Percentiles rank a stretch among this genome's conserved stretches.
phyloP scores from a whole-genome alignment of 2,329 filamentous ascomycete genomes.

The Colletotrichum shisoi region DNA sequence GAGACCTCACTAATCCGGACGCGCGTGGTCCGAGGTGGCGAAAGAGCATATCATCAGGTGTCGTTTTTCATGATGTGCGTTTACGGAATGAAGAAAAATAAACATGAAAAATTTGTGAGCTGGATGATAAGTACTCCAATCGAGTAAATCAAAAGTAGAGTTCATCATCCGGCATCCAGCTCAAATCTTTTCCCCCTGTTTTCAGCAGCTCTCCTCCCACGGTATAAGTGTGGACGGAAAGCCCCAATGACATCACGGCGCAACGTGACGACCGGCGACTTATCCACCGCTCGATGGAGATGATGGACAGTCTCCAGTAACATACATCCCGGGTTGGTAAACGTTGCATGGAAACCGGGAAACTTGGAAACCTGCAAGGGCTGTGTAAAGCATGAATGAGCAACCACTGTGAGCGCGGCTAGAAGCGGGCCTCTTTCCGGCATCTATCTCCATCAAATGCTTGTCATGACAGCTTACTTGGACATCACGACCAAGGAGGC shows the following conservation, averaged over 20 bases:
- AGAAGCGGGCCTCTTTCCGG: not conserved
- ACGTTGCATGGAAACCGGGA: too few relatives aligned
- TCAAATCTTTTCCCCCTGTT: not conserved
- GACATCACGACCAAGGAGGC: too few relatives aligned
- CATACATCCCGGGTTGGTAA: not conserved
- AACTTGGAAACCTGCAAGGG: not conserved
- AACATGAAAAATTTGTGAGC: too few relatives aligned
- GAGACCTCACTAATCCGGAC: not conserved
- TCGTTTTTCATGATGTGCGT: not conserved
- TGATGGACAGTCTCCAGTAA: not conserved
- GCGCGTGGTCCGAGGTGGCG: not conserved
- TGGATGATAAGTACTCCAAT: too few relatives aligned
- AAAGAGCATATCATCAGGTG: not conserved
- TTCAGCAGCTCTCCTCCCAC: not conserved
- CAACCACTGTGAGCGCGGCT: not conserved
- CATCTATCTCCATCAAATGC: not conserved
- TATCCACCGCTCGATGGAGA: not conserved
- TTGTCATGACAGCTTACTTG: too few relatives aligned
- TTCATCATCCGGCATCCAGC: not conserved
- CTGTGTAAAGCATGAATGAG: not conserved
- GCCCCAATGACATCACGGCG: constrained; percentile 1
- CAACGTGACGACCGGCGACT: not conserved
- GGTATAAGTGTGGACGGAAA: not conserved
- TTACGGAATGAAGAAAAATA: too few relatives aligned
- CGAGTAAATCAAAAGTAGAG: not conserved